phyloP scores from a whole-genome alignment of 2,329 filamentous ascomycete genomes.

The Colletotrichum spaethianum region DNA sequence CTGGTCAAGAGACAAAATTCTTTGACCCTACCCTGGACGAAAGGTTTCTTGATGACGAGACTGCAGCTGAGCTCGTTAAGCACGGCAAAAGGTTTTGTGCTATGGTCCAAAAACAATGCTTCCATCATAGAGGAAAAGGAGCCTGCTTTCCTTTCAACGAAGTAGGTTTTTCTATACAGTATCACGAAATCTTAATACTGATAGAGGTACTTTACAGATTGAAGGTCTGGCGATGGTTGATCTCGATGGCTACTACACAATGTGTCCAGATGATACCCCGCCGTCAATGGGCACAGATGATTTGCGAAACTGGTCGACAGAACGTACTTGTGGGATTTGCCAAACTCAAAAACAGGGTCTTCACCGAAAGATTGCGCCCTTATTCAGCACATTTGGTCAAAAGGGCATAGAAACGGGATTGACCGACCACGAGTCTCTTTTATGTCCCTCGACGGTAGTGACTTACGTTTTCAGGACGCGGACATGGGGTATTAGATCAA shows the following conservation, averaged over 20 bases:
- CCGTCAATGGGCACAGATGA: not conserved
- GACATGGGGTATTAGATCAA: constrained; percentile 41
- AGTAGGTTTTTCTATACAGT: not conserved
- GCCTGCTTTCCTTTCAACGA: constrained; percentile 39
- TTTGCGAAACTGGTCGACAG: constrained; percentile 32
- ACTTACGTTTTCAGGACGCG: constrained; percentile 43
- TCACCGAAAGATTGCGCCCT: not conserved
- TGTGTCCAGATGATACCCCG: not conserved
- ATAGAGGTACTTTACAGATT: constrained; percentile 4
- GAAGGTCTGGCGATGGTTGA: constrained; percentile 31
- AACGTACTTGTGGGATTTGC: constrained; percentile 24
- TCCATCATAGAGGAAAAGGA: constrained; percentile 18
- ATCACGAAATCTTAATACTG: constrained; percentile 9
- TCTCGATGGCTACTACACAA: constrained; percentile 27
- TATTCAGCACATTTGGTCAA: constrained; percentile 12
- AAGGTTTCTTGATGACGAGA: not conserved
- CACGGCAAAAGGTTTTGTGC: not conserved
- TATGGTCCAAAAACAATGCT: not conserved
- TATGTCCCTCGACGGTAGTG: constrained; percentile 36
- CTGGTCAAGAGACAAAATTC: not conserved
- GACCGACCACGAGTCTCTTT: constrained; percentile 38
- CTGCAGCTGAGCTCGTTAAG: not conserved
- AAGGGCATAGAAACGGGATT: not conserved
- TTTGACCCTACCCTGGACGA: not conserved
- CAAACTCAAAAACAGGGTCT: not conserved